Evolutionary conservation across 371 early-diverging fungal genomes (phyloP), one percentile per base, ranked within the genome.

Genomic region (Mortierella sp.): DNA sequence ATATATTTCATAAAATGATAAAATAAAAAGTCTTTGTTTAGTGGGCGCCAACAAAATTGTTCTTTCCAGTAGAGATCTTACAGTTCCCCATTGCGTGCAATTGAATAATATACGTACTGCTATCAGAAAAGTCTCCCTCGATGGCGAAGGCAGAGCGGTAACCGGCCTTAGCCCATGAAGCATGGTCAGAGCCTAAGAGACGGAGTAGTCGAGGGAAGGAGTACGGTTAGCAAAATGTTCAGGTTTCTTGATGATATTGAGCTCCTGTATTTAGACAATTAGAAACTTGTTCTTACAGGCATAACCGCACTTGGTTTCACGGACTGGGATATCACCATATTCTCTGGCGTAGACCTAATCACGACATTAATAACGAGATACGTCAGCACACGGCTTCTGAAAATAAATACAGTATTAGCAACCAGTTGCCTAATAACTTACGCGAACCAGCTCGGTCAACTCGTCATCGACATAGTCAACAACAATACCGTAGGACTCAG

Each of bases 161-260:
- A 0, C 96, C 96, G 36, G 90, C 89, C 74, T 93, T 91, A 73
- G 88, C 89, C 97, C 97, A 98, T n/a, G 96, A 93, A 21, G 97
- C 96, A 76, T 98, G 97, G 84, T 98, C 97, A 73, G 92, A 88
- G 84, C 83, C 67, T 70, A 43, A 22, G 8, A 21, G 8, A 58
- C 10, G 10, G 11, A 13, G 9, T 38, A 21, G 15, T 19, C 0
- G 40, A 59, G n/a, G 19, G 2, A n/a, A 45, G 10, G 32, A 13
- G 10, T 28, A 45, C 8, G 16, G 3, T 40, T 6, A 62, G 36
- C 21, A 43, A 62, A 24, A 4, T 24, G 4, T 41, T 16, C 21
- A 21, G 36, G 36, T 4, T 36, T 36, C 36, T 6, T 36, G 36
- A 3, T 36, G 24, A 38, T n/a, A 60, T 9, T 4, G 22, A 22